Conservation (phyloP, 1,139 yeast genomes). For the Diutina ranongensis region DNA sequence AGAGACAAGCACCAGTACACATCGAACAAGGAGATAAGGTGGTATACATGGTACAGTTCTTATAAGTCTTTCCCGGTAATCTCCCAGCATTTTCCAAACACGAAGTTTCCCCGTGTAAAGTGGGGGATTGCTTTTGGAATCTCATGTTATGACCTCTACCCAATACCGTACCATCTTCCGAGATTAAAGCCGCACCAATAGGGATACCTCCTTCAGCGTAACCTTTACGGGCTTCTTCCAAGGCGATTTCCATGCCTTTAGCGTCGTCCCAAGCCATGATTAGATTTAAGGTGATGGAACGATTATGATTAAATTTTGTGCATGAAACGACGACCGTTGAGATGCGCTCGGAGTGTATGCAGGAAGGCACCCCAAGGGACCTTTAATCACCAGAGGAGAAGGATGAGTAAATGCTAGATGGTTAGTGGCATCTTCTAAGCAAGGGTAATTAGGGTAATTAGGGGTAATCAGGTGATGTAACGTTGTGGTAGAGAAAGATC, state of each 20-base stretch:
- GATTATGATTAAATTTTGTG: too few species aligned
- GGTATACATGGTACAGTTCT: constrained; percentile 72
- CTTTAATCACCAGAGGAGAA: too few species aligned
- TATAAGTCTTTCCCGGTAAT: constrained; percentile 55
- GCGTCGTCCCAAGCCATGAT: constrained; percentile 47
- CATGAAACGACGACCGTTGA: too few species aligned
- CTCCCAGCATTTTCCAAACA: constrained; percentile 88
- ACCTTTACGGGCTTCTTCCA: constrained; percentile 61
- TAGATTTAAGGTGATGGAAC: not conserved
- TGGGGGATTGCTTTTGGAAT: constrained; percentile 69
- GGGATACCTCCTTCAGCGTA: constrained; percentile 85
- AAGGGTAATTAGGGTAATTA: too few species aligned
- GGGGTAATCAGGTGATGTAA: too few species aligned
- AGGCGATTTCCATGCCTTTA: constrained; percentile 56
- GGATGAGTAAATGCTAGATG: not conserved
- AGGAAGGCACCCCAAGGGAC: not conserved
- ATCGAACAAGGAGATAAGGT: constrained; percentile 87
- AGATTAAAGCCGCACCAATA: constrained; percentile 65
- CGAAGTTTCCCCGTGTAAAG: constrained; percentile 83
- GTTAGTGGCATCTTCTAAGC: too few species aligned
- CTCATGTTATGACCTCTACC: constrained; percentile 88
- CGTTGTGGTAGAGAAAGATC: too few species aligned
- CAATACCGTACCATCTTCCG: constrained; percentile 65
- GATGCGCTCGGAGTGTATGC: not conserved
- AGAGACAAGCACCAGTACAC: constrained; percentile 88